Base-by-base conservation (phyloP, 768 basidiomycete species). In the Cyathus striatus region DNA sequence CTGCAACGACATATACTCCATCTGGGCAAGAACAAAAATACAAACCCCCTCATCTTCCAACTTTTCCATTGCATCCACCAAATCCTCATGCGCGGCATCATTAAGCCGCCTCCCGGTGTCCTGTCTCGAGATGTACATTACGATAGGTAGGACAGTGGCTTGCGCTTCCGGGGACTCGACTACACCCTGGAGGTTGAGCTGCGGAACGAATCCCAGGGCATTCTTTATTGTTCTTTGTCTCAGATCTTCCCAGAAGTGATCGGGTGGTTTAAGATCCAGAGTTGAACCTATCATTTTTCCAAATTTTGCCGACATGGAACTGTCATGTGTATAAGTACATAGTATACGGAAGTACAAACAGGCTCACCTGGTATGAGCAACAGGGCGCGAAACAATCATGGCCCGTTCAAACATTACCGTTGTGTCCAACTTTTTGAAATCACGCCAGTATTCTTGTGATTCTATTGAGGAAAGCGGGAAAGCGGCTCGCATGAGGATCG, bases 11-110 rank as follows among this genome's bases (percentile, higher is more conserved):
- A 53, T 16, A 25, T 43, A 36, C 49, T 62, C 59, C 53, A 57
- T 54, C 27, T 39, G 38, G 9, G 49, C 44, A 22, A 56, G 45
- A 33, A 47, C 45, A 10, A 58, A 23, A 25, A 49, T 49, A 33
- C 59, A 62, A 16, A 56, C 25, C 6, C 51, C 50, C 26, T 57
- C 52, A 21, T 40, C 24, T 45, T 60, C 52, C 34, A 58, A 44
- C 40, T 34, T 43, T 22, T 37, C 43, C 33, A 62, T 45, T 32
- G 55, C 55, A 26, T 55, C 50, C 34, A 57, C 40, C 17, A 58
- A 48, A 14, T 42, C 45, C 40, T 50, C 35, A 42, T 57, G 57
- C 43, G 50, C 50, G 23, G 54, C 50, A 4, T 48, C 44, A 3
- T 40, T 47, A n/a, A 61, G 44, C 22, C 53, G 52, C 38, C 42